Conservation (phyloP, 441 rosid species). For the Pelargonium cotyledonis region DNA sequence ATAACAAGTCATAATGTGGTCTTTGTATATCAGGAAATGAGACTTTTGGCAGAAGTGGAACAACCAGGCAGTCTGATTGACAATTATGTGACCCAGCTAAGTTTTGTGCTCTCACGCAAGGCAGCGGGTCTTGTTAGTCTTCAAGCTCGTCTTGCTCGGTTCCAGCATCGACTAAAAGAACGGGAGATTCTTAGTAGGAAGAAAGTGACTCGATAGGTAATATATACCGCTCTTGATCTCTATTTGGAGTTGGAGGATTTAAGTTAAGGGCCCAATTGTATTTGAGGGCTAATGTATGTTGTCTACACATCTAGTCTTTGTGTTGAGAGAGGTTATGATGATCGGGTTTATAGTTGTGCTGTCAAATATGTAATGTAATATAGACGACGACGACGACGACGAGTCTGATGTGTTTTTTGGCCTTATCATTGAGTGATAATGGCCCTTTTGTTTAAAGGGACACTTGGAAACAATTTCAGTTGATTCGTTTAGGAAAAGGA, state of each 20-base stretch:
- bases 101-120: conserved; percentile 89
- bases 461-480: too few relatives aligned
- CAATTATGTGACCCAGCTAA: conserved; percentile 74
- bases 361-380: not conserved
- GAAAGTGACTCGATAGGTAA: conserved; percentile 60
- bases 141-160: conserved; percentile 90
- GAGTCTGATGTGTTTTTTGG: too few relatives aligned
- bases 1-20: not conserved
- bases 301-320: too few relatives aligned
- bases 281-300: too few relatives aligned
- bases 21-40: conserved; percentile 74
- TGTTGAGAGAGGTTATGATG: too few relatives aligned
- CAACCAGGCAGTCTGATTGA: conserved; percentile 97
- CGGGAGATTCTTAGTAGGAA: conserved; percentile 90
- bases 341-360: not conserved
- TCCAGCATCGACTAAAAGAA: conserved; percentile 94
- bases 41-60: conserved; percentile 87
- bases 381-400: too few relatives aligned
- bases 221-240: not conserved
- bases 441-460: too few relatives aligned
- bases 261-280: too few relatives aligned
- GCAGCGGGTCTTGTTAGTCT: conserved; percentile 95
- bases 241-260: not conserved
- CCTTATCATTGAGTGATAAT: too few relatives aligned
- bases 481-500: too few relatives aligned